Evolutionary conservation across 768 basidiomycete genomes (phyloP), one percentile per base, ranked within the genome.

Genomic region (Galerina sulciceps): DNA sequence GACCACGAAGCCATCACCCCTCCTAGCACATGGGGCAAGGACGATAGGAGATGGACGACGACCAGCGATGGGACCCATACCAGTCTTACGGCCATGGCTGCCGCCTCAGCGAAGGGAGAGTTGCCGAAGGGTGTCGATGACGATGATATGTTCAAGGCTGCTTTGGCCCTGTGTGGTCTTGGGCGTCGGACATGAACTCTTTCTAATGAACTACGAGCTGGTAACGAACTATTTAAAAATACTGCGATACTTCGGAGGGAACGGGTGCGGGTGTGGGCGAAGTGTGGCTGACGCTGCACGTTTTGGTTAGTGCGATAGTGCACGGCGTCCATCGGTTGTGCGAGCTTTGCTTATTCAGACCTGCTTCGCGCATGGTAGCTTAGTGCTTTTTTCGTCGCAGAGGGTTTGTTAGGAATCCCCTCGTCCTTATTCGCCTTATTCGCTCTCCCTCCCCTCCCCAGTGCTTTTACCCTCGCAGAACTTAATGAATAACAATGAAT

Each of bases 101-200:
- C 48, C 8, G 59, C 54, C 1, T 53, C 67, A 18, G 52, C 58
- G 20, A 37, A 55, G 11, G 60, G 48, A 9, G 51, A 22, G 18
- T 45, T 62, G 5, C 59, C 65, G 9, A 65, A 70, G 49, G 67
- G 60, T 13, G 72, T 65, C 18, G 79, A 81, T 44, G 85, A 89
- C 68, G 84, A 87, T 35, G 88, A 88, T 55, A 83, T 85, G 73
- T 87, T 90, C 84, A 83, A 82, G 59, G 89, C 87, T 20, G 89
- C 89, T 23, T 73, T 88, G 40, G 85, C 84, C 42, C 71, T 90
- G 17, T 90, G 88, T 68, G 88, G 88, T 35, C 75, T 83, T 55
- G 79, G 79, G 13, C 57, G 61, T 11, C 53, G 64, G 58, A 55
- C 61, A 49, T 61, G 58, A 65, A 22, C 50, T 31, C 8, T 31